These are phyloP conservation scores for Rickenella mellea DNA, from an alignment of 768 basidiomycete species.

Conservation along the genomic window DNA sequence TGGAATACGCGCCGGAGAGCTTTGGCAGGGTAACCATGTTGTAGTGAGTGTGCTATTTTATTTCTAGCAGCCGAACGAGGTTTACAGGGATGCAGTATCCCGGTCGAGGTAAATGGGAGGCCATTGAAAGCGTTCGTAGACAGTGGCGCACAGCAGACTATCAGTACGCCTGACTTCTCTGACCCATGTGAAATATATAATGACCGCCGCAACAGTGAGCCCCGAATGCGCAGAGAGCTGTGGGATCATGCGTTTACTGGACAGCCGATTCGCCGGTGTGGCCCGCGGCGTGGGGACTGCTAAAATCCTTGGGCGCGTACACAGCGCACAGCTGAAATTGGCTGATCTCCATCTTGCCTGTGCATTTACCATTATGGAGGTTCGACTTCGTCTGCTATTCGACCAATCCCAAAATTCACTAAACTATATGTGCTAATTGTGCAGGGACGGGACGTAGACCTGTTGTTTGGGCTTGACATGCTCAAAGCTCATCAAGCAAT, in stretches of 20 bases:
- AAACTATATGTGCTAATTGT: background rate
- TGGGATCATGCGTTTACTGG: conserved; percentile 93
- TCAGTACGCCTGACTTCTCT: conserved; percentile 48
- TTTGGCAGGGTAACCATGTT: conserved; percentile 97
- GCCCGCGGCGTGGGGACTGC: conserved; percentile 93
- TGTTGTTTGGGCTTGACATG: conserved; percentile 99
- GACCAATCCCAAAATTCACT: background rate
- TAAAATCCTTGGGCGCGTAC: conserved; percentile 87
- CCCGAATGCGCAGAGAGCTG: conserved; percentile 88
- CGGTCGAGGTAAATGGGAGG: conserved; percentile 84
- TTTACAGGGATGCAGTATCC: conserved; percentile 44
- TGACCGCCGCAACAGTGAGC: conserved; percentile 49
- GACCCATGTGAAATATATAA: background rate
- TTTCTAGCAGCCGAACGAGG: conserved; percentile 1
- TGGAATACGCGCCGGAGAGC: conserved; percentile 87
- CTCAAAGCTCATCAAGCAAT: conserved; percentile 93
- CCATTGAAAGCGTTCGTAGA: conserved; percentile 97
- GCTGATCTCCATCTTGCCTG: conserved; percentile 80
- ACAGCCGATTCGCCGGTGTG: conserved; percentile 79
- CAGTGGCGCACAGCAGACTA: conserved; percentile 93
- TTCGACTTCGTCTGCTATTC: conserved; percentile 14
- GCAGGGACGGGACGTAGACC: conserved; percentile 84
- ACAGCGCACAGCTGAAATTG: conserved; percentile 86
- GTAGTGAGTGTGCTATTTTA: conserved; percentile 51
- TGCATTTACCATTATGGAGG: conserved; percentile 94